Evolutionary conservation across 2,329 filamentous ascomycete species (phyloP).

Genomic region (Stachybotrys echinatus): DNA sequence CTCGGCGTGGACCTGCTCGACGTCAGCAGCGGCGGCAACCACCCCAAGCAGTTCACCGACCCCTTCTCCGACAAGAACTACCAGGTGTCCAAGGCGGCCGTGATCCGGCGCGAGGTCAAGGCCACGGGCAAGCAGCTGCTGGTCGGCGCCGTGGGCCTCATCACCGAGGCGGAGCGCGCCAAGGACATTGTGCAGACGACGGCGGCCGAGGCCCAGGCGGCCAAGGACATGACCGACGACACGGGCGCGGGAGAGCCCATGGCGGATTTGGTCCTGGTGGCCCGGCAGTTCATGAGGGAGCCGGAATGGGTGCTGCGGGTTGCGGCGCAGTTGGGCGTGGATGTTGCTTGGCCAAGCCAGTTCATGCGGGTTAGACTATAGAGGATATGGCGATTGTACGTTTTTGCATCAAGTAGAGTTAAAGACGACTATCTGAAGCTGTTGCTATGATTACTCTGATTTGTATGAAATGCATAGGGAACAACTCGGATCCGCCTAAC

Average conservation of each 20-base stretch:
- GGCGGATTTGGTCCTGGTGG: constrained; percentile 69
- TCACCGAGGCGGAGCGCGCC: constrained; percentile 65
- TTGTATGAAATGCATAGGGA: no score
- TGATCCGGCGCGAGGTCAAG: constrained; percentile 15
- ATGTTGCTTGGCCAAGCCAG: constrained; percentile 69
- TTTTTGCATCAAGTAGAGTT: no score
- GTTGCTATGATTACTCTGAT: no score
- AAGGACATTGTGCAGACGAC: constrained; percentile 30
- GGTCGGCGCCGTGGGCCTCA: constrained; percentile 70
- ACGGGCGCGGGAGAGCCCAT: constrained; percentile 32
- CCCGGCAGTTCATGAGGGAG: constrained; percentile 75
- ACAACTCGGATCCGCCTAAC: no score
- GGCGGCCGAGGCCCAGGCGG: constrained; percentile 37
- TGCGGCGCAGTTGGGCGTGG: constrained; percentile 66
- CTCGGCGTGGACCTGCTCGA: constrained; percentile 69
- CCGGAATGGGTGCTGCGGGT: constrained; percentile 71
- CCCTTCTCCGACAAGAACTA: constrained; percentile 69
- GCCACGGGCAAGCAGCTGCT: constrained; percentile 35
- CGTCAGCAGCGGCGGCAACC: constrained; percentile 60
- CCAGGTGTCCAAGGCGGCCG: constrained; percentile 49
- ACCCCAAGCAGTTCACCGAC: constrained; percentile 37
- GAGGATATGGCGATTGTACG: no score
- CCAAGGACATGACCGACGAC: constrained; percentile 34
- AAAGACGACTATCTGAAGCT: no score
- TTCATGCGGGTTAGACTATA: constrained; percentile 22